Evolutionary conservation across 1,284 basidiomycete genomes (phyloP).

Genomic region (Ceratobasidium papillatum): DNA sequence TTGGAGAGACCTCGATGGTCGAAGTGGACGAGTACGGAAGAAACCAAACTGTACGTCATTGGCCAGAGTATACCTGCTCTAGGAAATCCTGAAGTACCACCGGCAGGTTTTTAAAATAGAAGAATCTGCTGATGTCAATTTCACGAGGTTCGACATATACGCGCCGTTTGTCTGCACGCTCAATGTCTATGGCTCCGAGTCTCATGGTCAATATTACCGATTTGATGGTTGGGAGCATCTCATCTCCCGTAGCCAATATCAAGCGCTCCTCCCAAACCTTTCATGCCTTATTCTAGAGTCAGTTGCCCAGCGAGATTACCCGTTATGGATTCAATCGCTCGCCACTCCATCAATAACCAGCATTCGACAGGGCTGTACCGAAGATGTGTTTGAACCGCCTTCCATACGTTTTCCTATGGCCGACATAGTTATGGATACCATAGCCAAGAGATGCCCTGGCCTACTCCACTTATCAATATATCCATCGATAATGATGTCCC

Average conservation of each 20-base stretch:
- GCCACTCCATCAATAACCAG: not conserved
- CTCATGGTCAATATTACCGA: not conserved
- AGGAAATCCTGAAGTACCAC: not conserved
- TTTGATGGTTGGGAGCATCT: constrained; percentile 8
- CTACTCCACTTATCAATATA: constrained; percentile 2
- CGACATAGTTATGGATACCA: not conserved
- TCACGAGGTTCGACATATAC: constrained; percentile 13
- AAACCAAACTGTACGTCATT: not conserved
- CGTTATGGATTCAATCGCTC: constrained; percentile 18
- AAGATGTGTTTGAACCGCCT: not conserved
- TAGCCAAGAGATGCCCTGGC: not conserved
- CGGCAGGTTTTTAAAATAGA: not conserved
- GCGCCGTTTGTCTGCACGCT: constrained; percentile 1
- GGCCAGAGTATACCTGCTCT: not conserved
- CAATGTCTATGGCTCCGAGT: not conserved
- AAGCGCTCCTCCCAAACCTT: constrained; percentile 23
- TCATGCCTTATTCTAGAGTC: not conserved
- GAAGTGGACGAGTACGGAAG: not conserved
- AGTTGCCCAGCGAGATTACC: not conserved
- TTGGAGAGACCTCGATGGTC: not conserved
- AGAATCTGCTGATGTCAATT: not conserved
- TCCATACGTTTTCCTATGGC: not conserved
- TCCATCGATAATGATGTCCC: not conserved
- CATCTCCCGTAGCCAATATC: not conserved
- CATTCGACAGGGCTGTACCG: not conserved